Base-by-base conservation (phyloP, 371 early-diverging fungal genomes). In the Saksenaea vasiformis region DNA sequence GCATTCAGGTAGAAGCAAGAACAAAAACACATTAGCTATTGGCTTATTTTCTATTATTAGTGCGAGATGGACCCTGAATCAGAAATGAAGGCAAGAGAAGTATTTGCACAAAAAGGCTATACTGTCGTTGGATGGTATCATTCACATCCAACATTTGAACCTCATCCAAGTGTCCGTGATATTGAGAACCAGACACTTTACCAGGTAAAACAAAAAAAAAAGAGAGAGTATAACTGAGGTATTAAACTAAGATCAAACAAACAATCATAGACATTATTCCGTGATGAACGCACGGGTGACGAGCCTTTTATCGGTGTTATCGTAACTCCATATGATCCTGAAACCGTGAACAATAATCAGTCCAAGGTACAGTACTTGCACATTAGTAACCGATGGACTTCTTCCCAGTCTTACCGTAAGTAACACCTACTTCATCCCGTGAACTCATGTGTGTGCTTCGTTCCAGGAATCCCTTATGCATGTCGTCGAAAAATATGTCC, bases 121-220 rank as follows among this genome's bases (percentile, higher is more conserved):
- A 79, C 82, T 14, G 90, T 95, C 7, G 93, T 95, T 15, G 95
- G 95, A 39, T 95, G 95, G 95, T 95, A 93, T 74, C 95, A 95
- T 70, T 91, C 91, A 41, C 95, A 95, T 72, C 95, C 95, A 17
- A 87, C 91, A 0, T 94, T 94, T 73, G 86, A 87, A 57, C 92
- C 95, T 5, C 83, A 88, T 34, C 95, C 95, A 43, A 91, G 91
- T 54, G 80, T 89, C 22, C 82, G 93, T 61, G 95, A 95, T 74
- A 86, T 93, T 65, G 89, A 90, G 69, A 94, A 91, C 68, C 95
- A 95, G 71, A 83, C 84, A 35, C 85, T 86, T 1, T 92, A 95
- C 72, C 95, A 95, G 69, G 76, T 78, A 67, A 44, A 44, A 17
- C 4, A 17, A 22, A 61, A 13, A 31, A 37, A 15, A 17, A 14